These are phyloP conservation scores for Wickerhamomyces chambardii DNA, from an alignment of 805 yeast genomes.

Conservation along the genomic window DNA sequence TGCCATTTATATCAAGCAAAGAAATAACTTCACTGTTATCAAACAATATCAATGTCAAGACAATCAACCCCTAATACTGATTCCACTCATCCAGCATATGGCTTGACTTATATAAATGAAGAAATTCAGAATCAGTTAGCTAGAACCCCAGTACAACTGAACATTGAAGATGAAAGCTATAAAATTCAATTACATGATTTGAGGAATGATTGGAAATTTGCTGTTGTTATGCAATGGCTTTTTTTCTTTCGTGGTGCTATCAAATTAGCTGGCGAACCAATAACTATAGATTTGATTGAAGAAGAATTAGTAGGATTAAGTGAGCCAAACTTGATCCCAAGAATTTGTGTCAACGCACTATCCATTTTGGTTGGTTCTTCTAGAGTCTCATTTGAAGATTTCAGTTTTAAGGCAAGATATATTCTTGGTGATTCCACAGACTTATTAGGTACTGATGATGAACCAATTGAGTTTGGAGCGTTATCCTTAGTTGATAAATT, in stretches of 20 bases:
- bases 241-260: constrained; percentile 41
- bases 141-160: constrained; percentile 28
- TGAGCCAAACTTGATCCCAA: constrained; percentile 32
- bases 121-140: constrained; percentile 26
- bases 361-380: constrained; percentile 10
- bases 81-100: constrained; percentile 19
- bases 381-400: constrained; percentile 14
- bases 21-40: no score
- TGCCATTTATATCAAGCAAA: no score
- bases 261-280: constrained; percentile 38
- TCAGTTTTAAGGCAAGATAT: constrained; percentile 17
- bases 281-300: constrained; percentile 49
- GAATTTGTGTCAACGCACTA: constrained; percentile 24
- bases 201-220: constrained; percentile 27
- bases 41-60: not conserved
- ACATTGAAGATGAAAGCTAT: constrained; percentile 29
- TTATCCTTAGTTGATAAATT: constrained; percentile 37
- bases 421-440: constrained; percentile 14
- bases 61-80: constrained; percentile 13
- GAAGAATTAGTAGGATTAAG: constrained; percentile 44
- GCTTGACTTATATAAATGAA: constrained; percentile 15
- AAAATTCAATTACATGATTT: constrained; percentile 18
- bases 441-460: constrained; percentile 15
- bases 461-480: constrained; percentile 25
- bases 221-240: constrained; percentile 45